Conservation (phyloP, 768 basidiomycete genomes). For the Naganishia friedmannii region DNA sequence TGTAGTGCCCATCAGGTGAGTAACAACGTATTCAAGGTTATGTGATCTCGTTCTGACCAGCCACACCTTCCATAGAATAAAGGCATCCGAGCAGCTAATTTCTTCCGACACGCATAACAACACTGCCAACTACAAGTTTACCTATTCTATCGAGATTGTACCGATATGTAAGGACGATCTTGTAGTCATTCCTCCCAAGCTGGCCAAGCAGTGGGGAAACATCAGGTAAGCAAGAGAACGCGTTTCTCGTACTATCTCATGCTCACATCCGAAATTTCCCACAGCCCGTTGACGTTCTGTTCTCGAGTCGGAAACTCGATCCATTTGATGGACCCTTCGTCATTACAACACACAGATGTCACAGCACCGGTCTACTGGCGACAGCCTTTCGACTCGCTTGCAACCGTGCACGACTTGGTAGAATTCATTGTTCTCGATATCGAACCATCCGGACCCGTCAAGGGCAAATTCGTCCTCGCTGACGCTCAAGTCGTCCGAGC, state of each 20-base stretch:
- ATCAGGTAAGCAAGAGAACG: conserved; percentile 57
- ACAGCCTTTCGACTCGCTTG: conserved; percentile 78
- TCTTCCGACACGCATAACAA: conserved; percentile 87
- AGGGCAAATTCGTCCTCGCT: conserved; percentile 77
- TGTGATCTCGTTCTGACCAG: background rate
- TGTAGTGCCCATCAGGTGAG: conserved; percentile 82
- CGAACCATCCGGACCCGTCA: conserved; percentile 70
- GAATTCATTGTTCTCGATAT: conserved; percentile 95
- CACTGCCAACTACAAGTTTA: conserved; percentile 94
- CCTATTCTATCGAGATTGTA: conserved; percentile 93
- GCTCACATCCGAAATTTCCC: background rate
- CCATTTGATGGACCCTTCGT: conserved; percentile 83
- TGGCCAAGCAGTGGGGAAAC: conserved; percentile 77
- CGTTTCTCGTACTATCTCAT: conserved; percentile 25
- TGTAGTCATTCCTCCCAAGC: conserved; percentile 78
- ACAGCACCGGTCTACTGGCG: conserved; percentile 82
- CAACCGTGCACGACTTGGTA: conserved; percentile 75
- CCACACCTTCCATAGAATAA: conserved; percentile 62
- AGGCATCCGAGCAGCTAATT: conserved; percentile 88
- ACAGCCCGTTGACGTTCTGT: conserved; percentile 74
- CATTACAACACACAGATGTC: conserved; percentile 78
- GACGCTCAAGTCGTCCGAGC: conserved; percentile 82
- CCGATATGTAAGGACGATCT: conserved; percentile 98
- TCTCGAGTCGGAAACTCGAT: conserved; percentile 86
- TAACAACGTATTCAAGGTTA: conserved; percentile 19